phyloP scores from a whole-genome alignment of 176 grass and related monocot genomes.

The sorghum (Sorghum bicolor) region DNA sequence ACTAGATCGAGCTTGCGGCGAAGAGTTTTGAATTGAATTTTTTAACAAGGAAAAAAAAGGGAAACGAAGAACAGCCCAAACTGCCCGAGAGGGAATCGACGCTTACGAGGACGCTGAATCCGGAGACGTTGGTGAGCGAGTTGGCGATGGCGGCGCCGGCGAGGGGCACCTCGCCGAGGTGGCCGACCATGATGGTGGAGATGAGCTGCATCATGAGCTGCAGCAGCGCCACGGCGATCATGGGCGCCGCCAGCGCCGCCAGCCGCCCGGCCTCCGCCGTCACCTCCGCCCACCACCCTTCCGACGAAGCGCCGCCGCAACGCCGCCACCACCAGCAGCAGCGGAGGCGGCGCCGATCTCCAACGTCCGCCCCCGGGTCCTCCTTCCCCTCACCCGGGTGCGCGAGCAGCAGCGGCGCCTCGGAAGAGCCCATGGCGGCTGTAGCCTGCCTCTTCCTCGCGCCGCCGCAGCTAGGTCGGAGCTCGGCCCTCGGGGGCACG shows the following conservation, averaged over 20 bases:
- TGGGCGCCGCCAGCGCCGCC: constrained; percentile 48
- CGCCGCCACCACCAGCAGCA: not conserved
- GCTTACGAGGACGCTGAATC: constrained; percentile 80
- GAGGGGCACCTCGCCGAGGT: constrained; percentile 64
- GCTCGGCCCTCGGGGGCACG: no score
- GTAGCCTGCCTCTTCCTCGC: not conserved
- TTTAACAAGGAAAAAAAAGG: not conserved
- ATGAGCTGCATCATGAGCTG: constrained; percentile 65
- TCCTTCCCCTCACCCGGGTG: not conserved
- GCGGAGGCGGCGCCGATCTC: not conserved
- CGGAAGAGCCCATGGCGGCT: constrained; percentile 27
- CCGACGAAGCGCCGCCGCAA: not conserved
- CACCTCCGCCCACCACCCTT: constrained; percentile 26
- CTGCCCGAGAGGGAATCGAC: not conserved
- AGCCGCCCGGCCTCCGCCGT: constrained; percentile 42
- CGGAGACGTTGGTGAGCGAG: constrained; percentile 64
- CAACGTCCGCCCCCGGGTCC: not conserved
- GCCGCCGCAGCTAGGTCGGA: not conserved
- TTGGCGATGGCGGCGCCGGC: constrained; percentile 61
- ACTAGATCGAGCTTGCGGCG: not conserved
- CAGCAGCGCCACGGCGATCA: constrained; percentile 59
- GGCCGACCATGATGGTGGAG: constrained; percentile 68
- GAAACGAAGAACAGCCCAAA: no score
- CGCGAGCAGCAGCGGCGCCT: constrained; percentile 36
- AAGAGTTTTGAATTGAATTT: not conserved